Evolutionary conservation across 2,329 filamentous ascomycete species (phyloP).

Genomic region (Sordariomycetes sp.): DNA sequence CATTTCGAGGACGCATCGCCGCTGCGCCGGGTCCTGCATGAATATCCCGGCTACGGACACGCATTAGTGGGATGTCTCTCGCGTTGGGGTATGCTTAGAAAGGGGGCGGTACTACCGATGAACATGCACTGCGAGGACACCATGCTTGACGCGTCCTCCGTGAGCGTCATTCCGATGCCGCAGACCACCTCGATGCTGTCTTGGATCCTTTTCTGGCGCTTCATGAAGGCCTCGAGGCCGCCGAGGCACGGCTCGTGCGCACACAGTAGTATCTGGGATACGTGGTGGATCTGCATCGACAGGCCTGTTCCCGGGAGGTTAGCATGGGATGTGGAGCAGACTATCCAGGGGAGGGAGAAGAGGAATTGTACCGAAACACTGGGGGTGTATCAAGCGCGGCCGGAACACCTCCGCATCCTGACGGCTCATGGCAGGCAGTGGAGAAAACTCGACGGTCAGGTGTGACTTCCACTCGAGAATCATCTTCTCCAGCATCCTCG

Average conservation of each 20-base stretch:
- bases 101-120: conserved; percentile 7
- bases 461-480: conserved; percentile 36
- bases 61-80: neutral
- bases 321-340: neutral
- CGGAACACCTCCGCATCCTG: conserved; percentile 6
- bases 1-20: conserved; percentile 10
- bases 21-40: conserved; percentile 7
- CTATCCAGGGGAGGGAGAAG: neutral
- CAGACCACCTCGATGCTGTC: conserved; percentile 11
- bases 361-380: conserved; percentile 8
- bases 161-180: conserved; percentile 12
- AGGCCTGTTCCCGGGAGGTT: conserved; percentile 6
- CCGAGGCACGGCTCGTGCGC: conserved; percentile 9
- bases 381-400: conserved; percentile 10
- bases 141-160: conserved; percentile 12
- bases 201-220: conserved; percentile 11
- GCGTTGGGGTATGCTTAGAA: neutral
- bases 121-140: conserved; percentile 14
- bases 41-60: neutral
- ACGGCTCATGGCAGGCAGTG: conserved; percentile 19
- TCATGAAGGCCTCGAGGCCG: conserved; percentile 9
- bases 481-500: conserved; percentile 31
- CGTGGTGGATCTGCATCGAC: conserved; percentile 11
- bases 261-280: conserved; percentile 10
- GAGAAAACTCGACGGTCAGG: conserved; percentile 30